These are phyloP conservation scores for Aspergillus vadensis DNA, from an alignment of 2,329 filamentous ascomycete species.

Conservation along the genomic window DNA sequence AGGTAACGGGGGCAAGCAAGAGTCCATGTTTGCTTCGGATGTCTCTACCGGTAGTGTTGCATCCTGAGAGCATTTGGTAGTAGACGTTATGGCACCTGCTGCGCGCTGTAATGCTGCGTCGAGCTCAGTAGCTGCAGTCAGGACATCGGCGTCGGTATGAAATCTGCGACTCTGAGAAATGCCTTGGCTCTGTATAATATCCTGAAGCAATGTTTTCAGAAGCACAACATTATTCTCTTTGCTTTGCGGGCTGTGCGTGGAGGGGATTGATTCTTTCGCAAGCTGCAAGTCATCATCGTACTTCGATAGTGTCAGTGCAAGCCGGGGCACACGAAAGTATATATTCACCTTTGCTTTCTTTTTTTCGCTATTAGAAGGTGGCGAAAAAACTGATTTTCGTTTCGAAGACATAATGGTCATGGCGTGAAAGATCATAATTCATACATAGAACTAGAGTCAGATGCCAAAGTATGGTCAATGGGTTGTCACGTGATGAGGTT, in stretches of 20 bases:
- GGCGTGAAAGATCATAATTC: background rate
- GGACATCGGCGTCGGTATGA: background rate
- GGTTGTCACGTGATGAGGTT: slow-evolving; percentile 4
- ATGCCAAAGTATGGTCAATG: background rate
- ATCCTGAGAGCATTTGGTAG: background rate
- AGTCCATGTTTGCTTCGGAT: background rate
- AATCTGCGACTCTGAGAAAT: too few species aligned
- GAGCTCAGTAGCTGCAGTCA: background rate
- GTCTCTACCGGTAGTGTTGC: background rate
- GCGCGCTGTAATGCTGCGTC: background rate
- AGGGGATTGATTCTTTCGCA: background rate
- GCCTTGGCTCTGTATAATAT: slow-evolving; percentile 8
- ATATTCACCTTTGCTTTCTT: slow-evolving; percentile 27
- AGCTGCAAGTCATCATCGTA: background rate
- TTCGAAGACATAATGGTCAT: slow-evolving; percentile 31
- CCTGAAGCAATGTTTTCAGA: background rate
- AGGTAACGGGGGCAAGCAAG: slow-evolving; percentile 51
- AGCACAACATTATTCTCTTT: background rate
- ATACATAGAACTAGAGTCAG: background rate
- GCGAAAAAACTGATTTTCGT: slow-evolving; percentile 22
- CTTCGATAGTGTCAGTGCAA: slow-evolving; percentile 3
- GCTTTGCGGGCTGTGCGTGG: background rate
- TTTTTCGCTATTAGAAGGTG: background rate
- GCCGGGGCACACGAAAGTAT: background rate
- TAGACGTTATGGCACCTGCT: background rate